Base-by-base conservation (phyloP, 2,329 filamentous ascomycete species). In the Didymella exigua region DNA sequence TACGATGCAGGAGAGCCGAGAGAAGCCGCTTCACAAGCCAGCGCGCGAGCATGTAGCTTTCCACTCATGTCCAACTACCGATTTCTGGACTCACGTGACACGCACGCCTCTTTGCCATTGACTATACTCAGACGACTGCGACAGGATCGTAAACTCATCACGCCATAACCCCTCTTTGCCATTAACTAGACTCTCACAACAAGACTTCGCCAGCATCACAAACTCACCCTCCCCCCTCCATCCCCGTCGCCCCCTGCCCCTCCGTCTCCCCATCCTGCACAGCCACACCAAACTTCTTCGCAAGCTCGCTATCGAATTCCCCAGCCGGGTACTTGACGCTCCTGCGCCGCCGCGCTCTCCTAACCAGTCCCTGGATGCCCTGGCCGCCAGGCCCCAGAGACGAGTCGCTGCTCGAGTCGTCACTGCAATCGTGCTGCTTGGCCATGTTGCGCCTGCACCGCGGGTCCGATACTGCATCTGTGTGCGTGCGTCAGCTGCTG, bases 41-140 rank as follows among this genome's bases (percentile, higher is more conserved):
- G 61, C 59, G 61, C 58, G 57, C 49, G 38, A 53, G 49, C 59
- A 56, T 40, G 57, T 65, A 67, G 60, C 65, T 70, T 72, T 69
- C 68, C 68, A 72, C 69, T 72, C 69, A 63, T 70, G 66, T 66
- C 57, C 65, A 61, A 66, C 60, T 62, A 67, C 45, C 45, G 51
- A 61, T 49, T 57, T 58, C 44, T 44, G 34, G 27, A 40, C 30
- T 38, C 16, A 30, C 6, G n/a, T 8, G 5, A 2, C 9, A 9
- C n/a, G 7, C 6, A 18, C n/a, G 8, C 3, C 11, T 13, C 27
- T 7, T n/a, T n/a, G n/a, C n/a, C n/a, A n/a, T n/a, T n/a, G n/a
- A n/a, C n/a, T n/a, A n/a, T n/a, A n/a, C n/a, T n/a, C n/a, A n/a
- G n/a, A n/a, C n/a, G n/a, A n/a, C n/a, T n/a, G n/a, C n/a, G n/a